Base-by-base conservation (phyloP, 2,329 filamentous ascomycete species). In the Talaromyces sp. region DNA sequence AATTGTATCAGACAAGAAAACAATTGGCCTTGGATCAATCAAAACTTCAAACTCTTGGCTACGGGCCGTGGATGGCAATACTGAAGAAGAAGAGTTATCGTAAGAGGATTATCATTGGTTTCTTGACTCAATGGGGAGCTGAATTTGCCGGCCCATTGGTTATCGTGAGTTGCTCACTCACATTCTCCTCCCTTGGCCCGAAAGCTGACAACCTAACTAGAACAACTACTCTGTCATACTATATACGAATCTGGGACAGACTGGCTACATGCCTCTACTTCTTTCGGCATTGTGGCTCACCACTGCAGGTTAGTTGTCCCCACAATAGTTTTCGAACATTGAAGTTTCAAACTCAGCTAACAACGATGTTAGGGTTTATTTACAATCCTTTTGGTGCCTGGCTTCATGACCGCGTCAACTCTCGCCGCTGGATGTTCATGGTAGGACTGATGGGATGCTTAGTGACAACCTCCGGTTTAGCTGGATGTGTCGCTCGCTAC, bases 121-220 rank as follows among this genome's bases (percentile, higher is more conserved):
- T 84, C 66, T 71, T 84, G 41, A 84, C 82, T 0, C 83, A 84
- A 68, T 85, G 82, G 81, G 82, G 82, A 25, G 82, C 82, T 1
- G 82, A 84, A 62, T 84, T 84, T 69, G 81, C 78, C n/a, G 83
- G 83, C 0, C 81, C 82, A 11, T 74, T 85, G 0, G 60, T 52
- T 47, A 60, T 45, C 15, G 57, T 60, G 33, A 8, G 54, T 58
- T 31, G 7, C 10, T 27, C 54, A 17, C 3, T 37, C 9, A 37
- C 9, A 11, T 2, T 10, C 37, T 27, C 9, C 6, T 37, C 22
- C 11, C 17, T 27, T 3, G 5, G 11, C 5, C 11, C 13, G 3
- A 35, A 50, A 10, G n/a, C 13, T 61, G 35, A 61, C 43, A 8
- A 39, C 10, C 27, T 47, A 39, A 35, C 13, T 15, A 61, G 43